Conservation (phyloP, 805 yeast species). For the Martiniozyma abietophila region DNA sequence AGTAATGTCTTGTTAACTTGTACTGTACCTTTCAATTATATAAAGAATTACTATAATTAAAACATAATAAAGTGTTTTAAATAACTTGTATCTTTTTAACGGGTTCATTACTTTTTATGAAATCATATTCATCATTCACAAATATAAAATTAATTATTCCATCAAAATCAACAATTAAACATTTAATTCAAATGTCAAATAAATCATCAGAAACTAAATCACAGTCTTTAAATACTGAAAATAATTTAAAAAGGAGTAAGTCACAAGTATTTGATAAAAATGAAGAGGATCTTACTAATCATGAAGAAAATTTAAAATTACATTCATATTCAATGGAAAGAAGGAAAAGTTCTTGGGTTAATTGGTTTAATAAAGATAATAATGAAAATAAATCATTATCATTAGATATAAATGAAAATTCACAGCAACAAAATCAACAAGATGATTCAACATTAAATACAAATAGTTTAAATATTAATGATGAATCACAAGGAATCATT, state of each 20-base stretch:
- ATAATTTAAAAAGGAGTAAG: background rate
- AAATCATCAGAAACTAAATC: background rate
- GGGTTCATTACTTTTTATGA: background rate
- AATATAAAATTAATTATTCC: too few species aligned
- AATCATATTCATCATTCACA: background rate
- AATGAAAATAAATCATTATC: background rate
- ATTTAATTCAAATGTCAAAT: too few species aligned
- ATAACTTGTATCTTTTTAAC: slow-evolving; percentile 8
- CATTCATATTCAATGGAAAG: too few species aligned
- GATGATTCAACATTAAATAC: background rate
- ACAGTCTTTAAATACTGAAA: background rate
- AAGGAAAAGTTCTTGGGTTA: slow-evolving; percentile 21
- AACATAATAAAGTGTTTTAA: too few species aligned
- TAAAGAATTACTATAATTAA: slow-evolving; percentile 13
- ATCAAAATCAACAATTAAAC: too few species aligned
- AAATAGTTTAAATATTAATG: background rate
- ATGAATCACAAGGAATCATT: background rate
- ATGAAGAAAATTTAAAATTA: background rate
- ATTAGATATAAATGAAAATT: too few species aligned
- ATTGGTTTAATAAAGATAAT: slow-evolving; percentile 13
- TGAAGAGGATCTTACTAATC: background rate
- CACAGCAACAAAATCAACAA: background rate
- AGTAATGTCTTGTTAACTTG: too few species aligned
- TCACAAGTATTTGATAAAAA: slow-evolving; percentile 5
- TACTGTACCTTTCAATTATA: background rate